These are phyloP conservation scores for Pseudogymnoascus sp. DNA, from an alignment of 2,329 filamentous ascomycete genomes.

Conservation along the genomic window DNA sequence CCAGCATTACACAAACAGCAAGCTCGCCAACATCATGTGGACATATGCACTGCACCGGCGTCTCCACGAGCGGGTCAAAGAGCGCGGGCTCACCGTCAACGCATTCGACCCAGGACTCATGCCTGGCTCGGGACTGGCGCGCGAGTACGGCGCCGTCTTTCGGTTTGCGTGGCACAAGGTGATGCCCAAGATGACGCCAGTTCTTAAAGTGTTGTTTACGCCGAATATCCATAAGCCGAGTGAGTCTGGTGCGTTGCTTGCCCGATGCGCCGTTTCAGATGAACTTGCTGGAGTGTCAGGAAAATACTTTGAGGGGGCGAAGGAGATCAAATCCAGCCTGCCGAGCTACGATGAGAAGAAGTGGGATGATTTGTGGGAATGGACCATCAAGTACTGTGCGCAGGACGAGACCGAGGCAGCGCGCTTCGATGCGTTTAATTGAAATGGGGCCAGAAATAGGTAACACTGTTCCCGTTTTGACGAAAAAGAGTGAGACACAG, in stretches of 20 bases:
- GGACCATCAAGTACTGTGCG: slow-evolving; percentile 36
- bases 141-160: slow-evolving; percentile 26
- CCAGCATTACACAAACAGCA: slow-evolving; percentile 38
- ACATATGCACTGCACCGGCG: slow-evolving; percentile 38
- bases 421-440: slow-evolving; percentile 17
- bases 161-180: slow-evolving; percentile 32
- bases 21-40: slow-evolving; percentile 44
- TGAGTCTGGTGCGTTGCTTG: slow-evolving; percentile 36
- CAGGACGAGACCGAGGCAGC: slow-evolving; percentile 23
- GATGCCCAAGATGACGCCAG: slow-evolving; percentile 30
- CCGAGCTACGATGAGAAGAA: slow-evolving; percentile 38
- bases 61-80: slow-evolving; percentile 20
- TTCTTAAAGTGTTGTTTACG: slow-evolving; percentile 29
- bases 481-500: no score
- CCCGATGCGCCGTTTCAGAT: slow-evolving; percentile 32
- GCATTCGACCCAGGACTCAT: slow-evolving; percentile 43
- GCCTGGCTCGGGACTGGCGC: slow-evolving; percentile 39
- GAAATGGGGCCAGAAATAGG: not conserved
- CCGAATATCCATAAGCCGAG: slow-evolving; percentile 33
- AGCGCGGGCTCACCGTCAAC: slow-evolving; percentile 33
- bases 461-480: no score
- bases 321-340: slow-evolving; percentile 34
- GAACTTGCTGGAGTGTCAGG: slow-evolving; percentile 32
- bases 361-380: slow-evolving; percentile 44
- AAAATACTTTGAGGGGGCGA: slow-evolving; percentile 38